Percentiles rank a stretch among this genome's conserved stretches.
Conservation (phyloP, 2,329 filamentous ascomycete species). For the Hypoxylon rubiginosum region DNA sequence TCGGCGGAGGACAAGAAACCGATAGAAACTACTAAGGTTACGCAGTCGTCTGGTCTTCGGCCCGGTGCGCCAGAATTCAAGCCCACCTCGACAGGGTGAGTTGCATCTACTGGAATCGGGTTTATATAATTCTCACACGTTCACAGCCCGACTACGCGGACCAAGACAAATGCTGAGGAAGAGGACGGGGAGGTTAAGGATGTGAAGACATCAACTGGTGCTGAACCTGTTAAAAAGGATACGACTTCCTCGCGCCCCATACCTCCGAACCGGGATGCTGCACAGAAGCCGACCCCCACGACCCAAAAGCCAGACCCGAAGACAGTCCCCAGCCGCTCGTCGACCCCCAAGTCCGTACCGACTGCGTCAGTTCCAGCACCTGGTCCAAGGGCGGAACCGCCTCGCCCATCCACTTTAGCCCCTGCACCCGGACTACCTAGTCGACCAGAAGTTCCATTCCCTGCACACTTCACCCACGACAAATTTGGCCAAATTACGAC, state of each 20-base stretch:
- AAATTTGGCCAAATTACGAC: constrained; percentile 59
- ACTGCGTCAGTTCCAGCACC: constrained; percentile 38
- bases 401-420: constrained; percentile 49
- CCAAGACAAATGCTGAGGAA: constrained; percentile 62
- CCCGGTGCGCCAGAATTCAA: constrained; percentile 75
- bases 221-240: constrained; percentile 42
- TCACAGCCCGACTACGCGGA: constrained; percentile 46
- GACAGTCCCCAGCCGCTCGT: constrained; percentile 41
- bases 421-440: constrained; percentile 62
- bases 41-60: constrained; percentile 61
- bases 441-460: constrained; percentile 70
- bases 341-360: constrained; percentile 44
- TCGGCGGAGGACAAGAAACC: constrained; percentile 55
- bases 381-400: constrained; percentile 50
- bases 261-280: constrained; percentile 36
- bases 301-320: constrained; percentile 47
- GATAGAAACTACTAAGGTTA: constrained; percentile 51
- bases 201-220: constrained; percentile 53
- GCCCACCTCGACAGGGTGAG: constrained; percentile 60
- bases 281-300: constrained; percentile 35
- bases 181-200: constrained; percentile 83
- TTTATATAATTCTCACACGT: constrained; percentile 32
- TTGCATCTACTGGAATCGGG: neutral
- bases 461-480: constrained; percentile 62
- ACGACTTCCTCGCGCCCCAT: constrained; percentile 28